These are phyloP conservation scores for Ambrosia trifida DNA, from an alignment of 129 eudicot genomes.

Conservation along the genomic window DNA sequence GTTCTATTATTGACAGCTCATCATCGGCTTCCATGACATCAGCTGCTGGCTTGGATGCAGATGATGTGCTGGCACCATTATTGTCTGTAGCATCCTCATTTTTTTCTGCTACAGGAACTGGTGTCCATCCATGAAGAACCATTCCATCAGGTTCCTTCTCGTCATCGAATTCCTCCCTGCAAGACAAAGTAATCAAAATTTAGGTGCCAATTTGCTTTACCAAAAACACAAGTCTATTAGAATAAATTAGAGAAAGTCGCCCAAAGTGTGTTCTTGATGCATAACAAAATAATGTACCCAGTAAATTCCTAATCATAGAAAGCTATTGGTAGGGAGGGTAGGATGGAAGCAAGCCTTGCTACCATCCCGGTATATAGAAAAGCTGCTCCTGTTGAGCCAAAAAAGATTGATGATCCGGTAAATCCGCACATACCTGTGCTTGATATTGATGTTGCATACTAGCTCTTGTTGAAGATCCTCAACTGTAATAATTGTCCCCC, in stretches of 20 bases:
- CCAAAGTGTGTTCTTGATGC: background rate
- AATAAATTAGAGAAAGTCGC: background rate
- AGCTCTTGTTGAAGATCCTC: constrained; percentile 97
- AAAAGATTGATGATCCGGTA: background rate
- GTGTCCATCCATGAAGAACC: constrained; percentile 94
- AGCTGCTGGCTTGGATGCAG: constrained; percentile 33
- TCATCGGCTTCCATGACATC: constrained; percentile 49
- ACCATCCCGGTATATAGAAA: too few relatives aligned
- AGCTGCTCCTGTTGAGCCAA: background rate
- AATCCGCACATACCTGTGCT: constrained; percentile 70
- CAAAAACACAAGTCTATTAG: too few relatives aligned
- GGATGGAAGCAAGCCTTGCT: too few relatives aligned
- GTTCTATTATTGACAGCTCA: constrained; percentile 42
- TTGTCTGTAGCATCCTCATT: constrained; percentile 31
- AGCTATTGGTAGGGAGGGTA: too few relatives aligned
- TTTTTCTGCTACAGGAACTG: constrained; percentile 50
- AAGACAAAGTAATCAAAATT: background rate
- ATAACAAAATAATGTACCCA: too few relatives aligned
- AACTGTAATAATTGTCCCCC: constrained; percentile 79
- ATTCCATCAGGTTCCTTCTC: constrained; percentile 96
- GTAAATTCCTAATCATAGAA: too few relatives aligned
- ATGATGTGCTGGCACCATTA: constrained; percentile 73
- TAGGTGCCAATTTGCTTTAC: background rate
- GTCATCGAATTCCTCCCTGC: constrained; percentile 96
- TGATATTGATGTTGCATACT: constrained; percentile 79